phyloP scores from a whole-genome alignment of 1,284 basidiomycete species.

The Heterobasidion irregulare region DNA sequence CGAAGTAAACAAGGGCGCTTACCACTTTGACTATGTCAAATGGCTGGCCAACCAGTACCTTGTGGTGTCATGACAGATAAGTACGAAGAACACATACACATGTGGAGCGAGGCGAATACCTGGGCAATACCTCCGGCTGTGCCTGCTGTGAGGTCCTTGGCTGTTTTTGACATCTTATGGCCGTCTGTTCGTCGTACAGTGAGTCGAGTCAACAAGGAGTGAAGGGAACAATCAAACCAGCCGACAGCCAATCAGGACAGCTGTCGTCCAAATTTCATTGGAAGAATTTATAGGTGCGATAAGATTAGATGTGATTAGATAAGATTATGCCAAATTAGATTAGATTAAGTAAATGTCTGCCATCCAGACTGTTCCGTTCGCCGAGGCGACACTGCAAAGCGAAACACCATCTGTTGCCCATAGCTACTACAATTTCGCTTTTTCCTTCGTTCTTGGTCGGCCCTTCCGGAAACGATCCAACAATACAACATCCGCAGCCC shows the following conservation, averaged over 20 bases:
- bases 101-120: slow-evolving; percentile 30
- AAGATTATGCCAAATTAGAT: too few relatives aligned
- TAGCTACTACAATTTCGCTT: slow-evolving; percentile 15
- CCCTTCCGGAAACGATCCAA: slow-evolving; percentile 20
- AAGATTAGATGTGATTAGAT: slow-evolving; percentile 1
- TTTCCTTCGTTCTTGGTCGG: slow-evolving; percentile 15
- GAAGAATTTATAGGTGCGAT: slow-evolving; percentile 5
- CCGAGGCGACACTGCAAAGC: background rate
- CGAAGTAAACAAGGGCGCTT: slow-evolving; percentile 20
- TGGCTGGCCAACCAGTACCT: slow-evolving; percentile 90
- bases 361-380: too few relatives aligned
- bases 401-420: slow-evolving; percentile 8
- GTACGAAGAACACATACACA: slow-evolving; percentile 5
- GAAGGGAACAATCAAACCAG: background rate
- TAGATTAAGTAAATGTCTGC: too few relatives aligned
- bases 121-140: slow-evolving; percentile 86
- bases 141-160: slow-evolving; percentile 80
- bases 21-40: slow-evolving; percentile 97
- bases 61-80: slow-evolving; percentile 5
- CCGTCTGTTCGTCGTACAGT: slow-evolving; percentile 1
- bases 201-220: background rate
- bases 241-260: slow-evolving; percentile 15
- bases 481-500: slow-evolving; percentile 42
- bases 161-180: slow-evolving; percentile 35
- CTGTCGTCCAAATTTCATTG: slow-evolving; percentile 4